phyloP scores from a whole-genome alignment of 768 basidiomycete genomes.

The Panaeolus papilionaceus region DNA sequence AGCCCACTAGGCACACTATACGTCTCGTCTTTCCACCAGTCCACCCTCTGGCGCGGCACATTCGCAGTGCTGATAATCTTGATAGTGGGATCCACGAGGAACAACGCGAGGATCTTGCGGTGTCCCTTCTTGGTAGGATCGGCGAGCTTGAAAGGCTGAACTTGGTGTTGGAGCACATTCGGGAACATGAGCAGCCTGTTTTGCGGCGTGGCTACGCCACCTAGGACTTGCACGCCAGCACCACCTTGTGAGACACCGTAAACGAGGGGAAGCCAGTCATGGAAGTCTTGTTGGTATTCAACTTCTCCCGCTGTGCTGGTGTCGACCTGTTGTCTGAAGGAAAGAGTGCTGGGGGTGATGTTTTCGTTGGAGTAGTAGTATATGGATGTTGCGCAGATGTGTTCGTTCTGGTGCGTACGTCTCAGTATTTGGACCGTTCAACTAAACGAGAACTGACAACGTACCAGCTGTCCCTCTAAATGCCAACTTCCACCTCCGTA shows the following conservation, averaged over 20 bases:
- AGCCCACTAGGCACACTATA: constrained; percentile 15
- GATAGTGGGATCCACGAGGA: constrained; percentile 40
- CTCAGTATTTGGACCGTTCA: neutral
- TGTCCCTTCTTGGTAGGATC: constrained; percentile 42
- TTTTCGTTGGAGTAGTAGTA: constrained; percentile 32
- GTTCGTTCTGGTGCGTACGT: constrained; percentile 22
- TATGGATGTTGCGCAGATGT: constrained; percentile 31
- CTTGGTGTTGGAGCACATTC: constrained; percentile 43
- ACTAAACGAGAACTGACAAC: neutral
- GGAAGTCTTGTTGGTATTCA: constrained; percentile 27
- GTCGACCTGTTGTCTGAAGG: constrained; percentile 25
- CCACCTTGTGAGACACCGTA: constrained; percentile 25
- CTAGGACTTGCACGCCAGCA: constrained; percentile 31
- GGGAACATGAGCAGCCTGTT: constrained; percentile 42
- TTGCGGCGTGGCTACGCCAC: constrained; percentile 34
- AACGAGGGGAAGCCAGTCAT: constrained; percentile 31
- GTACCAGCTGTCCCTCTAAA: constrained; percentile 31
- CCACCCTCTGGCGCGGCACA: constrained; percentile 37
- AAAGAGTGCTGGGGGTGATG: constrained; percentile 23
- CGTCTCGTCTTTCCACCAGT: constrained; percentile 33
- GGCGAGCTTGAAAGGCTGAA: constrained; percentile 39
- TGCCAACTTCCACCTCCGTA: constrained; percentile 34
- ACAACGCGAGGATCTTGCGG: constrained; percentile 45
- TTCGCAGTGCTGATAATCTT: constrained; percentile 32
- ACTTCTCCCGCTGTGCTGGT: neutral